Conservation (phyloP, 1,284 basidiomycete species). For the Marasmius fiardii region DNA sequence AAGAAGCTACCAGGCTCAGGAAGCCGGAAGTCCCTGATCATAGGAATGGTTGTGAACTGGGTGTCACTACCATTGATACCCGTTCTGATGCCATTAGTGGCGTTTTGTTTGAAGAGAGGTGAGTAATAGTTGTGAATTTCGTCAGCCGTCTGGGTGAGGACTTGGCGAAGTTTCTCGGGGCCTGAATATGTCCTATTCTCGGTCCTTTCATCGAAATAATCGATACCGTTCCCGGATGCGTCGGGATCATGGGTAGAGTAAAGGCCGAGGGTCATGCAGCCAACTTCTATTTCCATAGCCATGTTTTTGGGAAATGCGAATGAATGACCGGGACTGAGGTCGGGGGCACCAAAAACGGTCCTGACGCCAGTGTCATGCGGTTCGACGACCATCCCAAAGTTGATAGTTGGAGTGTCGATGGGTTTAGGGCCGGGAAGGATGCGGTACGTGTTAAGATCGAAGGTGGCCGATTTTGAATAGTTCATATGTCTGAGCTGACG, state of each 20-base stretch:
- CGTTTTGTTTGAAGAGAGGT: slow-evolving; percentile 15
- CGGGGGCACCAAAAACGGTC: slow-evolving; percentile 17
- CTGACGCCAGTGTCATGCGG: slow-evolving; percentile 16
- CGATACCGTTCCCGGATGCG: not conserved
- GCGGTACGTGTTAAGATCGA: slow-evolving; percentile 50
- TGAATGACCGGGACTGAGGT: slow-evolving; percentile 6
- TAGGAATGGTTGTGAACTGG: not conserved
- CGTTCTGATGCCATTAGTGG: not conserved
- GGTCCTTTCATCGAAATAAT: slow-evolving; percentile 2
- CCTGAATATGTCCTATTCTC: slow-evolving; percentile 15
- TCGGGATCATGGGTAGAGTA: not conserved
- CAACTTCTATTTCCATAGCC: slow-evolving; percentile 18
- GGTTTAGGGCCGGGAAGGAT: slow-evolving; percentile 60
- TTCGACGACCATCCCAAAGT: slow-evolving; percentile 14
- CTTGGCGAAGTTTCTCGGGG: slow-evolving; percentile 15
- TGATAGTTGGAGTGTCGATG: slow-evolving; percentile 10
- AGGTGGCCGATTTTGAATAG: not conserved
- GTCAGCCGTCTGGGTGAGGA: slow-evolving; percentile 14
- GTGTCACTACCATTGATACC: not conserved
- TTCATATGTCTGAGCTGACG: slow-evolving; percentile 8
- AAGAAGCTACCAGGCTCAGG: not conserved
- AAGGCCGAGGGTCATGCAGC: slow-evolving; percentile 16
- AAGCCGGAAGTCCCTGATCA: not conserved
- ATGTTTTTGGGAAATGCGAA: slow-evolving; percentile 16
- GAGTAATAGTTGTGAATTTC: slow-evolving; percentile 11